Percentiles rank a stretch among this genome's conserved stretches.
Evolutionary conservation across 352 stramenopile genomes (phyloP).

Genomic region (Pythium phragmitis): DNA sequence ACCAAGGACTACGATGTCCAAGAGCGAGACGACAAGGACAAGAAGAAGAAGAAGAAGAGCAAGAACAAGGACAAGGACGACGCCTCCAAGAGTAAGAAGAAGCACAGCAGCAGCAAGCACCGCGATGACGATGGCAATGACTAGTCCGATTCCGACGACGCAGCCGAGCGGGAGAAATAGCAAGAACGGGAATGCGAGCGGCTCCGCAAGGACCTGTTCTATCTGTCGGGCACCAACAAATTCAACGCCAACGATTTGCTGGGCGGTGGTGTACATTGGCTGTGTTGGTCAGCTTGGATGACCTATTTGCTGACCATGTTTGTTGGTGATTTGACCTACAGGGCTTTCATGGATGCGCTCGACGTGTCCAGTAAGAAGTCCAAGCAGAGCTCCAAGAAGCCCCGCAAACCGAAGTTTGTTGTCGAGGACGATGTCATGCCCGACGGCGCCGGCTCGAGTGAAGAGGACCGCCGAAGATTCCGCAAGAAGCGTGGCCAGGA

Average conservation of each 20-base stretch:
- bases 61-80: constrained; percentile 47
- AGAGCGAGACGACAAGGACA: constrained; percentile 27
- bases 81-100: constrained; percentile 36
- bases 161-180: not conserved
- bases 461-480: constrained; percentile 55
- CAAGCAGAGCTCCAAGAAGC: constrained; percentile 39
- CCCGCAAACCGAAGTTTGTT: constrained; percentile 45
- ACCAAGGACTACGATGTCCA: constrained; percentile 33
- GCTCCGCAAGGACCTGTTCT: constrained; percentile 79
- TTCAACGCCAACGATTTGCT: constrained; percentile 31
- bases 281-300: not conserved
- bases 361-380: constrained; percentile 56
- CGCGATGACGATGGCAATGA: constrained; percentile 32
- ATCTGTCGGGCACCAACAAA: constrained; percentile 58
- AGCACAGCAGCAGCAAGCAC: constrained; percentile 36
- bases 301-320: constrained; percentile 4
- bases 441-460: constrained; percentile 65
- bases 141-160: no score
- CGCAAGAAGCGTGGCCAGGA: constrained; percentile 33
- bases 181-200: constrained; percentile 53
- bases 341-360: constrained; percentile 77
- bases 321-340: constrained; percentile 16
- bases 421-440: constrained; percentile 81
- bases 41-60: constrained; percentile 56
- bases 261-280: constrained; percentile 32